Evolutionary conservation across 2,329 filamentous ascomycete species (phyloP).

Genomic region (Aspergillus pseudotamarii): DNA sequence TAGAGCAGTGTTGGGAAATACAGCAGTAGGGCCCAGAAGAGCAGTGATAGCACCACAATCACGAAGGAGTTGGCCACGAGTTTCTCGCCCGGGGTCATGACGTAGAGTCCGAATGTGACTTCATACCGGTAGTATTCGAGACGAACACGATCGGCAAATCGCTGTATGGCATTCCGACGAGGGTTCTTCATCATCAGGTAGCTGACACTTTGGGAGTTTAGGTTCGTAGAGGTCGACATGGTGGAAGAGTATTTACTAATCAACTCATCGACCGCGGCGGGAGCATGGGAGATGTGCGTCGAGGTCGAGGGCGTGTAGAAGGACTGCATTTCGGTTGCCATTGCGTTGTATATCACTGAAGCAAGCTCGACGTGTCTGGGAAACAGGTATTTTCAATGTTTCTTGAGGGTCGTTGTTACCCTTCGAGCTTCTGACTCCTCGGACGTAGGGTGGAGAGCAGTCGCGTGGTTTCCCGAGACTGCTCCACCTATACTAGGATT

Average conservation of each 20-base stretch:
- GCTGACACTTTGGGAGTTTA: constrained; percentile 14
- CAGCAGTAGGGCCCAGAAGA: constrained; percentile 40
- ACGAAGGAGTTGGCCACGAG: constrained; percentile 45
- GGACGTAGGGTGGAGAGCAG: neutral
- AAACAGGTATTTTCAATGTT: neutral
- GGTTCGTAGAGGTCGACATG: constrained; percentile 23
- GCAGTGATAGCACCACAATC: constrained; percentile 36
- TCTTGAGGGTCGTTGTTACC: neutral
- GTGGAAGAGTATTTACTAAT: constrained; percentile 37
- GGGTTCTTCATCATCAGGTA: constrained; percentile 17
- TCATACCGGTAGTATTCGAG: constrained; percentile 52
- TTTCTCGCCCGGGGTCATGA: constrained; percentile 49
- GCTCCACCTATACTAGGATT: constrained; percentile 2
- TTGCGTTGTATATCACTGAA: constrained; percentile 13
- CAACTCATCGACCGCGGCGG: constrained; percentile 36
- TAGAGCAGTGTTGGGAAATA: constrained; percentile 43
- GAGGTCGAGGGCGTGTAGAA: constrained; percentile 37
- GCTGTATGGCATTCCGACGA: constrained; percentile 31
- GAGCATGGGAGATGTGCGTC: constrained; percentile 32
- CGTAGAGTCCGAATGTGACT: constrained; percentile 49
- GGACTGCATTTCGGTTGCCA: constrained; percentile 38
- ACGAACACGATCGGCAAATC: constrained; percentile 35
- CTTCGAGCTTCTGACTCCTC: neutral
- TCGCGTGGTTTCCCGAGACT: neutral
- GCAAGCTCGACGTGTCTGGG: neutral